Conservation (phyloP, 495 filamentous ascomycete species). For the Penicillium turbatum region DNA sequence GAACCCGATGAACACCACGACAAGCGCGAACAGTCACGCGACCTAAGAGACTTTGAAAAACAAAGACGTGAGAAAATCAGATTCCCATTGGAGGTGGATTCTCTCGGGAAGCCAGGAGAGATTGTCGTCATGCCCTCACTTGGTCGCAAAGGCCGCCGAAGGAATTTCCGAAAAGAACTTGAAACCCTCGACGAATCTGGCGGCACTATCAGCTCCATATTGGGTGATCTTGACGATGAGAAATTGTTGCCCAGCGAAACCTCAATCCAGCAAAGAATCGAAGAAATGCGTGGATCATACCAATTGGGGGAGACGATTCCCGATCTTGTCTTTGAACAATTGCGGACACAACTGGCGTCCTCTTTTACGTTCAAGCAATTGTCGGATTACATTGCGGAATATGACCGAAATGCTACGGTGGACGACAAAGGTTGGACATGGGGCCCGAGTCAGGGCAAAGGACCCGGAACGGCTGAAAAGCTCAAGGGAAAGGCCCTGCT, state of each 20-base stretch:
- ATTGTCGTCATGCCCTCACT: conserved; percentile 35
- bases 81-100: conserved; percentile 26
- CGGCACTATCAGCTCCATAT: conserved; percentile 22
- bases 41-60: not conserved
- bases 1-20: not conserved
- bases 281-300: conserved; percentile 19
- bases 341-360: conserved; percentile 22
- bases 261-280: conserved; percentile 20
- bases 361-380: conserved; percentile 39
- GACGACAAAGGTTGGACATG: conserved; percentile 11
- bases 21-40: conserved; percentile 1
- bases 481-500: conserved; percentile 32
- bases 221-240: conserved; percentile 30
- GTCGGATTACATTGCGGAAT: conserved; percentile 24
- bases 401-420: not conserved
- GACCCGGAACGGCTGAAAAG: conserved; percentile 12
- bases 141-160: conserved; percentile 16
- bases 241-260: conserved; percentile 1
- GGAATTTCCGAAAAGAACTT: conserved; percentile 1
- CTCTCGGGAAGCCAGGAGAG: conserved; percentile 40
- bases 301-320: conserved; percentile 22
- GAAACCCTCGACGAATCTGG: conserved; percentile 1
- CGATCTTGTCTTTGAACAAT: conserved; percentile 24
- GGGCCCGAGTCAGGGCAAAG: conserved; percentile 19
- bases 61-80: not conserved